A percentile compares a stretch with the other conserved stretches of the same genome.
phyloP scores from a whole-genome alignment of 495 filamentous ascomycete genomes.

The Aspergillus ostianus region DNA sequence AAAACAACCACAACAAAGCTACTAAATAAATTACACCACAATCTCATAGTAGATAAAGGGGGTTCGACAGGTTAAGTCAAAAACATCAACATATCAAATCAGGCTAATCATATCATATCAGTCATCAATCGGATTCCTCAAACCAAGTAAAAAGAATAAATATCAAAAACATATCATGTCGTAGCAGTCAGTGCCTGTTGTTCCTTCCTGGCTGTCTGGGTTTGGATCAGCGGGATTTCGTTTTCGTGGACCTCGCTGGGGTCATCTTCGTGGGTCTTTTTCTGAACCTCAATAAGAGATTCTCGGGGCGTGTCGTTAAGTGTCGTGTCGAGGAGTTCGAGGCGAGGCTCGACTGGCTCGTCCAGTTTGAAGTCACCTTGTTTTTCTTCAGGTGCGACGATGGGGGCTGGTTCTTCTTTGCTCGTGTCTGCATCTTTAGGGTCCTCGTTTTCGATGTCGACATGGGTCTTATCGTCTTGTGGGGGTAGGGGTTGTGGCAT shows the following conservation, averaged over 20 bases:
- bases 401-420: not conserved
- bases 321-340: not conserved
- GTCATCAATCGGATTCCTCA: constrained; percentile 16
- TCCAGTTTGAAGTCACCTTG: not conserved
- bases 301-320: not conserved
- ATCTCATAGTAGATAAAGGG: not conserved
- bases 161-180: constrained; percentile 6
- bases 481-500: not conserved
- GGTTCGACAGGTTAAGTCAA: not conserved
- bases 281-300: not conserved
- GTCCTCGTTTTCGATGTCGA: not conserved
- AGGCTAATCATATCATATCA: constrained; percentile 16
- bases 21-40: not conserved
- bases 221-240: not conserved
- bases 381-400: not conserved
- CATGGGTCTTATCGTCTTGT: not conserved
- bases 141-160: not conserved
- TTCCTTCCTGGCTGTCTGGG: not conserved
- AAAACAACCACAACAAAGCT: not conserved
- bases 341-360: not conserved
- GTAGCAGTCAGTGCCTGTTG: constrained; percentile 2
- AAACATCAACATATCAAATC: not conserved
- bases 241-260: not conserved
- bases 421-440: not conserved
- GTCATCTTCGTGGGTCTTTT: not conserved